Evolutionary conservation across 495 filamentous ascomycete species (phyloP).

Genomic region (Neurospora sp.): DNA sequence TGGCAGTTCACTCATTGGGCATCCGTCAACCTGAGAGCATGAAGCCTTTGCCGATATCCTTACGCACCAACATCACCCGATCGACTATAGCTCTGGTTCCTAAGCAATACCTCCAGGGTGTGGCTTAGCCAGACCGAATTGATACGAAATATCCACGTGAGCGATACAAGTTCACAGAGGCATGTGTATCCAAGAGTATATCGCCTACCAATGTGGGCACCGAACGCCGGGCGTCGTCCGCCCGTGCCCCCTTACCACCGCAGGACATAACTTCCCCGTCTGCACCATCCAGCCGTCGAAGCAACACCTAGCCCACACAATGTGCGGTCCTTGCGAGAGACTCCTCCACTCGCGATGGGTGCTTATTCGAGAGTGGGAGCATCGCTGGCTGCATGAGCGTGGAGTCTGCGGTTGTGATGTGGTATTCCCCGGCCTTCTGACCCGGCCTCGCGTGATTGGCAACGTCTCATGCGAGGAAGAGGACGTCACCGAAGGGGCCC

Average conservation of each 20-base stretch:
- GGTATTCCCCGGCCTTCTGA: conserved; percentile 22
- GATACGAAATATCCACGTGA: background rate
- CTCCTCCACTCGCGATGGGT: conserved; percentile 29
- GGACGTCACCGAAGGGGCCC: background rate
- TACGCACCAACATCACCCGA: background rate
- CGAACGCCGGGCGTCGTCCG: conserved; percentile 25
- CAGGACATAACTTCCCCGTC: conserved; percentile 19
- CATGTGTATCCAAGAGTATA: conserved; percentile 34
- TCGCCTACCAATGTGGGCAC: conserved; percentile 37
- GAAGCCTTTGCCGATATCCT: background rate
- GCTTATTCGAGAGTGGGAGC: conserved; percentile 31
- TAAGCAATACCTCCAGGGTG: background rate
- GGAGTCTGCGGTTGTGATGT: conserved; percentile 31
- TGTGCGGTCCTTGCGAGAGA: conserved; percentile 30
- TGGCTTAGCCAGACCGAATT: background rate
- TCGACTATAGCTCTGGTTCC: background rate
- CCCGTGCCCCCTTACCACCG: conserved; percentile 32
- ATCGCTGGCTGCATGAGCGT: conserved; percentile 37
- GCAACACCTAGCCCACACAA: conserved; percentile 18
- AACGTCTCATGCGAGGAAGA: background rate
- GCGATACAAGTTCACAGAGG: background rate
- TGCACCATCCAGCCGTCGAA: conserved; percentile 19
- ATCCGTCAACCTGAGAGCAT: background rate
- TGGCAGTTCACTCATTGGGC: background rate
- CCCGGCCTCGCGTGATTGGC: conserved; percentile 21